Conservation (phyloP, 2,329 filamentous ascomycete species). For the Tolypocladium paradoxum region DNA sequence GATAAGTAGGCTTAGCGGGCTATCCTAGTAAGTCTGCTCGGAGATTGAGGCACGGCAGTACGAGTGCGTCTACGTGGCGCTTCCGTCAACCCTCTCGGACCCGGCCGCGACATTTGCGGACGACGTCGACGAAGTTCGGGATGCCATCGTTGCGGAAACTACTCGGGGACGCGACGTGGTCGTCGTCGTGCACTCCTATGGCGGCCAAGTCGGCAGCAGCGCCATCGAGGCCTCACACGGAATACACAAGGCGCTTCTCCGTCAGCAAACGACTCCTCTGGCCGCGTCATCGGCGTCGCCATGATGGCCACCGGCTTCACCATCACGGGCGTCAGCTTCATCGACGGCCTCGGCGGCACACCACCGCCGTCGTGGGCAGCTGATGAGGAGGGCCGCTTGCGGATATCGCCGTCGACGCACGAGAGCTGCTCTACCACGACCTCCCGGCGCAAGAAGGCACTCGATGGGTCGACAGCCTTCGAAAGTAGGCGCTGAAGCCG, state of each 20-base stretch:
- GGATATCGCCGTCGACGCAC: conserved; percentile 23
- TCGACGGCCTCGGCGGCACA: conserved; percentile 27
- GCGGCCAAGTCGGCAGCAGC: conserved; percentile 33
- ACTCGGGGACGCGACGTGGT: conserved; percentile 29
- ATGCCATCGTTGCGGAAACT: conserved; percentile 24
- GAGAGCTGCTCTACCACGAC: conserved; percentile 40
- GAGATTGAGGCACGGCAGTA: conserved; percentile 20
- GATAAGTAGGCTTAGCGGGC: too few species aligned
- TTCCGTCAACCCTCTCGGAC: conserved; percentile 26
- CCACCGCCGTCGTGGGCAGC: conserved; percentile 30
- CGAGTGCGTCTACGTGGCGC: conserved; percentile 22
- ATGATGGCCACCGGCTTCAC: conserved; percentile 34
- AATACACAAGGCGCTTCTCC: not conserved
- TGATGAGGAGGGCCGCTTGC: conserved; percentile 29
- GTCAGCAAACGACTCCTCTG: conserved; percentile 8
- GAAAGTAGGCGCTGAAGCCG: conserved; percentile 28
- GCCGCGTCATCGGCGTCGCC: conserved; percentile 31
- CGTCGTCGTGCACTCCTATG: conserved; percentile 37
- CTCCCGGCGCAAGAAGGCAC: conserved; percentile 30
- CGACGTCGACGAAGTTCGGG: conserved; percentile 28
- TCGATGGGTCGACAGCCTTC: conserved; percentile 29
- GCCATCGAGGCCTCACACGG: conserved; percentile 29
- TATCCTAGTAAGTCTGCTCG: conserved; percentile 20
- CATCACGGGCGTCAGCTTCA: conserved; percentile 24
- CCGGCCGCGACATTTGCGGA: conserved; percentile 26